Evolutionary conservation across 495 filamentous ascomycete genomes (phyloP), one percentile per base, ranked within the genome.

Genomic region (Penicillium cinerascens): DNA sequence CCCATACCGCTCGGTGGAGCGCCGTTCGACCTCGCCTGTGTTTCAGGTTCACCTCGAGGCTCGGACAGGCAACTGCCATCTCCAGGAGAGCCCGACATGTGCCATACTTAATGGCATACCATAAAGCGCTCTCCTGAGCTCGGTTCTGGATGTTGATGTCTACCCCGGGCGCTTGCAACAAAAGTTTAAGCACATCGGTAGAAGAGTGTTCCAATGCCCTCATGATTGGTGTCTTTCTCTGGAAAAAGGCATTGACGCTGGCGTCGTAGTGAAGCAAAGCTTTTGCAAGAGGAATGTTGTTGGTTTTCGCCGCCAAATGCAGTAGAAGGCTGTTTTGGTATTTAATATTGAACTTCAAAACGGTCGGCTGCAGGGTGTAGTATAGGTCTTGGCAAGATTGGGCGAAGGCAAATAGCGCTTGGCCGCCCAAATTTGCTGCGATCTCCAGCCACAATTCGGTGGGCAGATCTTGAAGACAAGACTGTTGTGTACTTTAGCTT

Each of bases 221-320:
- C 25, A 57, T 52, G 2, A 57, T 37, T 18, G 38, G 27, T 11
- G 35, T 49, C 41, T 49, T 49, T 0, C 49, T 40, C 15, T 40
- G 45, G 23, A 45, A 58, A 40, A 58, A 58, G 1, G 55, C 29
- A 49, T 58, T 58, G 15, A 58, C 33, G 21, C 52, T 45, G 13
- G 49, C 45, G 23, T 44, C 23, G 4, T 48, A n/a, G 17, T 27
- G 4, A n/a, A 58, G 48, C 36, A 53, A 45, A 44, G 17, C 35
- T 25, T 18, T 23, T n/a, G 41, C 20, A 15, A 58, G 44, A 37
- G 10, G 8, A 36, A 45, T 6, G 22, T 58, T 49, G 41, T 58
- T 46, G 20, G 41, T 4, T 21, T 58, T 45, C 8, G 42, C 55
- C 25, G 45, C 55, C 16, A 53, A 40, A 25, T 52, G 33, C 15